Conservation (phyloP, 306 rosid genomes). For the Ceratonia siliqua region DNA sequence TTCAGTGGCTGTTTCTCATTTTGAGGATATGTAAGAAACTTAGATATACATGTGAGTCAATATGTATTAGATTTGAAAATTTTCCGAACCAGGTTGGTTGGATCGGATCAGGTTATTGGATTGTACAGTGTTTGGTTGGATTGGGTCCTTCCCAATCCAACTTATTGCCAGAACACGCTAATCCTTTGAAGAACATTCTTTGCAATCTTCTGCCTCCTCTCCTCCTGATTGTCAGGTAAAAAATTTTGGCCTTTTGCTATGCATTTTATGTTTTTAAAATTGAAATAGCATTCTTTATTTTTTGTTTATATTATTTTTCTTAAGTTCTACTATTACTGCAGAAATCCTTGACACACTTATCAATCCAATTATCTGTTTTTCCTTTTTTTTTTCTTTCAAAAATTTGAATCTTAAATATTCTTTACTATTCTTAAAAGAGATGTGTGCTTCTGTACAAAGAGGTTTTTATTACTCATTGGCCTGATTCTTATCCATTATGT, state of each 20-base stretch:
- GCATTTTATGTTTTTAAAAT: background rate
- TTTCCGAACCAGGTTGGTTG: background rate
- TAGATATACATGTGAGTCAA: too few species aligned
- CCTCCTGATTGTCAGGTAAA: constrained; percentile 40
- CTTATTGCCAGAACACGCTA: background rate
- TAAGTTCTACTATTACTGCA: background rate
- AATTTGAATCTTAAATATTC: background rate
- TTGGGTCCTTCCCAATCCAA: too few species aligned
- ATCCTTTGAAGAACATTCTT: constrained; percentile 1
- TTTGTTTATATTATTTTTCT: background rate
- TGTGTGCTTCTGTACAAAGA: background rate
- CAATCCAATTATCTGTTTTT: constrained; percentile 14
- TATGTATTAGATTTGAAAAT: too few species aligned
- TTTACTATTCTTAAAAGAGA: background rate
- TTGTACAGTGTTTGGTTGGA: too few species aligned
- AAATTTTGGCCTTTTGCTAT: background rate
- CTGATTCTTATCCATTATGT: too few species aligned
- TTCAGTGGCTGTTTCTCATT: too few species aligned
- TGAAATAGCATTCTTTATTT: background rate
- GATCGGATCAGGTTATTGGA: background rate
- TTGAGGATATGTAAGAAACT: too few species aligned
- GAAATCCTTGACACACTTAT: background rate
- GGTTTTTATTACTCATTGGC: background rate
- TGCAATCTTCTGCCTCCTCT: constrained; percentile 12
- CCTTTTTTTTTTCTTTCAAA: too few species aligned